Evolutionary conservation across 352 stramenopile genomes (phyloP), one percentile per base, ranked within the genome.

Genomic region (Globisporangium mamillatum): DNA sequence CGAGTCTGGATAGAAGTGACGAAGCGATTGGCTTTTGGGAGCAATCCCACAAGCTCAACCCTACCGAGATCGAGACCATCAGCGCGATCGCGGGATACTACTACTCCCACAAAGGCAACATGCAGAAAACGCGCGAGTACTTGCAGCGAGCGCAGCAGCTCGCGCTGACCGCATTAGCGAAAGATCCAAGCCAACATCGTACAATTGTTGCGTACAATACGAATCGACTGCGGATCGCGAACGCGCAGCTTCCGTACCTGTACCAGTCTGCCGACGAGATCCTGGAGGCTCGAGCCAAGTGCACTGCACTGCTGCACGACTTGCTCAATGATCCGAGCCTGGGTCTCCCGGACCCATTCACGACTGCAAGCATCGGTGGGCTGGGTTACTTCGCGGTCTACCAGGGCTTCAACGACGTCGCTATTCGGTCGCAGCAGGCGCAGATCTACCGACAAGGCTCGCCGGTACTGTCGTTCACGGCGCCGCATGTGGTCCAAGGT

Each of bases 341-440:
- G 46, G 2, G 44, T 0, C 63, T 86, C 1, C 56, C 38, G 1
- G 66, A 81, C 25, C 74, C 70, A 2, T 14, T 78, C 1, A 27
- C 58, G 20, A 77, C 73, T 1, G 66, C 69, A 12, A 76, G 69
- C 36, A 65, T 63, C 57, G 82, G 80, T 14, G 75, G 74, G 0
- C 75, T 89, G 60, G 82, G 80, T 1, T 92, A 91, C 65, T 90
- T 89, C 57, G 75, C 84, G 18, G 75, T 89, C 55, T 91, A 91
- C 61, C 74, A 89, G 60, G 84, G 77, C 24, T 64, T 65, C 24
- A 60, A 78, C 41, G 79, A 92, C 69, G 66, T 75, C 8, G 58
- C n/a, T 0, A 58, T 86, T n/a, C 75, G 82, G 1, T 60, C 63
- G 2, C 54, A 75, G n/a, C 71, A 89, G 1, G 80, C 82, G 0